Conservation (phyloP, 2,329 filamentous ascomycete genomes). For the Pseudomassariella vexata region DNA sequence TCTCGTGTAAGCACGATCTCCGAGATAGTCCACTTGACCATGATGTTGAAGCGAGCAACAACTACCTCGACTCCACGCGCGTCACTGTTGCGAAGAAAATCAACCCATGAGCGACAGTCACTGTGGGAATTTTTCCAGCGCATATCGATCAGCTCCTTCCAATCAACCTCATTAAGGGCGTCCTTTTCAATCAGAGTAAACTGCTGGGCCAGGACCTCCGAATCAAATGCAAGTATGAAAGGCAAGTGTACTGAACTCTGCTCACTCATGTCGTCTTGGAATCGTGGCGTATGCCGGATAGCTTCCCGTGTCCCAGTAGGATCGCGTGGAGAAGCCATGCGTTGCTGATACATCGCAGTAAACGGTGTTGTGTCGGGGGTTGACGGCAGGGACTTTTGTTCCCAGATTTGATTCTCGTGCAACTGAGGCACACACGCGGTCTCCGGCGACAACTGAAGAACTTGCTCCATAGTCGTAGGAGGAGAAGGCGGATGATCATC, state of each 20-base stretch:
- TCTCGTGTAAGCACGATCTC: constrained; percentile 71
- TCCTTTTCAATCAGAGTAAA: constrained; percentile 85
- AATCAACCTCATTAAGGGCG: constrained; percentile 79
- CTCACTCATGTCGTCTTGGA: constrained; percentile 17
- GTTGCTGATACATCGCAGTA: constrained; percentile 29
- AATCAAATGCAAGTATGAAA: constrained; percentile 77
- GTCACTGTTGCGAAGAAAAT: constrained; percentile 68
- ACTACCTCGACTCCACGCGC: constrained; percentile 76
- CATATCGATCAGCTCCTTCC: constrained; percentile 81
- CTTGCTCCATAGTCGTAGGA: constrained; percentile 42
- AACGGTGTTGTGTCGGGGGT: constrained; percentile 46
- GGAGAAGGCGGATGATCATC: constrained; percentile 32
- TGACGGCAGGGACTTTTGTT: constrained; percentile 38
- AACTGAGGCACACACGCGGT: constrained; percentile 28
- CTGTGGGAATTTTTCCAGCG: constrained; percentile 68
- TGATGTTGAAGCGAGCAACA: constrained; percentile 80
- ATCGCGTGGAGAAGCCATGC: constrained; percentile 22
- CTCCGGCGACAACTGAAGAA: constrained; percentile 36
- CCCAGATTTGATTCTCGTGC: constrained; percentile 35
- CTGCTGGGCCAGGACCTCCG: constrained; percentile 72
- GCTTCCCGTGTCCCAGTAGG: constrained; percentile 29
- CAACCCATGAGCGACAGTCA: constrained; percentile 71
- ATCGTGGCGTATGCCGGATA: constrained; percentile 26
- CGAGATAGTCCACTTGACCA: constrained; percentile 82
- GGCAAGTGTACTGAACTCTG: constrained; percentile 60